phyloP scores from a whole-genome alignment of 2,329 filamentous ascomycete species.

The Fusarium nygamai region DNA sequence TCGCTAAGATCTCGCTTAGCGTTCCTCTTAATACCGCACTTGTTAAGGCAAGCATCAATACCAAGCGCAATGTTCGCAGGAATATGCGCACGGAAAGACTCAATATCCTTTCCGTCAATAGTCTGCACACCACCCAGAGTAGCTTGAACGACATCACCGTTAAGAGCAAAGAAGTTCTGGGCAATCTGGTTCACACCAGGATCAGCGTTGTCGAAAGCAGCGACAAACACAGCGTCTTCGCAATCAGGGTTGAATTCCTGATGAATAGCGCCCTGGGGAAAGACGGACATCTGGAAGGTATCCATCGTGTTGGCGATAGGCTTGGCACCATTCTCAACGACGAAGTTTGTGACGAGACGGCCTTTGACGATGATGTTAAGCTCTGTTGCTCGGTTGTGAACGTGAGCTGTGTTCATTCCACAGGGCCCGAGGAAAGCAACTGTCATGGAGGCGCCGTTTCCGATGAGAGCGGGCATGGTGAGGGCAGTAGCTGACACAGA shows the following conservation, averaged over 20 bases:
- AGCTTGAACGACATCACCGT: background rate
- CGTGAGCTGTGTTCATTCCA: conserved; percentile 19
- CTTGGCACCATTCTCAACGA: conserved; percentile 12
- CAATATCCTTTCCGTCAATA: conserved; percentile 17
- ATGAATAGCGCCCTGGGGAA: conserved; percentile 61
- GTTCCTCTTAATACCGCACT: conserved; percentile 15
- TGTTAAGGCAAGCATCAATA: conserved; percentile 20
- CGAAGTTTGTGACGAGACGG: conserved; percentile 10
- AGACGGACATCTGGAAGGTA: conserved; percentile 57
- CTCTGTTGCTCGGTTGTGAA: conserved; percentile 12
- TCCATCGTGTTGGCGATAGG: conserved; percentile 52
- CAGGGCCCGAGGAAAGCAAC: conserved; percentile 7
- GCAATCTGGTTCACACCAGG: conserved; percentile 58
- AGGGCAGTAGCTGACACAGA: conserved; percentile 9
- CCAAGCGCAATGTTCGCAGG: conserved; percentile 15
- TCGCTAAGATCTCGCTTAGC: conserved; percentile 4
- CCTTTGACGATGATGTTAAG: conserved; percentile 19
- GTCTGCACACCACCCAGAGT: background rate
- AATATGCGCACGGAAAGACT: background rate
- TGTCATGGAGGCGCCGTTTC: conserved; percentile 15
- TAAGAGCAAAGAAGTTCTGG: conserved; percentile 42
- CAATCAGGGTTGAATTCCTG: conserved; percentile 63
- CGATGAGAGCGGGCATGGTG: conserved; percentile 20
- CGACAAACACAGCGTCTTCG: conserved; percentile 58
- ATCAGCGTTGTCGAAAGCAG: conserved; percentile 57